Evolutionary conservation across 495 filamentous ascomycete genomes (phyloP).

Genomic region (Margaritispora aquatica): DNA sequence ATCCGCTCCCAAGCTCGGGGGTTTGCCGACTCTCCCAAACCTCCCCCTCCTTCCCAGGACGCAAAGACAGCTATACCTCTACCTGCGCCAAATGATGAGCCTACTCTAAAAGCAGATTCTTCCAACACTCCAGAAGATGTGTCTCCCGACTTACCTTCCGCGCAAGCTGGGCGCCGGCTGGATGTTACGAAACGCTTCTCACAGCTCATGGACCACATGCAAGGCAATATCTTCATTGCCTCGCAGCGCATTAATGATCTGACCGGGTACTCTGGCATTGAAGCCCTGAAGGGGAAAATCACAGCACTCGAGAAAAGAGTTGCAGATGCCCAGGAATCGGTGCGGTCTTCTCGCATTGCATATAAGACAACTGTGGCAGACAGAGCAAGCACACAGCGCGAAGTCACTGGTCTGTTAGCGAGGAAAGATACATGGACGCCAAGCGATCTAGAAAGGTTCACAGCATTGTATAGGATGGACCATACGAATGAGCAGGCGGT

Average conservation of each 20-base stretch:
- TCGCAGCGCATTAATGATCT: constrained; percentile 86
- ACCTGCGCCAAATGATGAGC: not conserved
- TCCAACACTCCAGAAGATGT: constrained; percentile 7
- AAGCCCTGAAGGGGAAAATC: constrained; percentile 74
- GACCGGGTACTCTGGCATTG: constrained; percentile 92
- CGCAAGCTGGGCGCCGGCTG: constrained; percentile 65
- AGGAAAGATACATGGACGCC: constrained; percentile 90
- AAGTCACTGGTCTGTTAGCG: constrained; percentile 89
- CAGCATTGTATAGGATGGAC: constrained; percentile 82
- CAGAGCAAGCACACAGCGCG: constrained; percentile 82
- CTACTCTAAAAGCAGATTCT: not conserved
- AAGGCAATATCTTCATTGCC: constrained; percentile 75
- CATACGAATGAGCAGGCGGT: constrained; percentile 92
- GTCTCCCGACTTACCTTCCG: constrained; percentile 60
- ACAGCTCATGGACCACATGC: constrained; percentile 79
- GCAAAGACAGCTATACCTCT: not conserved
- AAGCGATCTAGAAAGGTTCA: constrained; percentile 88
- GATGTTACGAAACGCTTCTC: constrained; percentile 67
- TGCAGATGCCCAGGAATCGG: constrained; percentile 51
- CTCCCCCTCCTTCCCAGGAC: constrained; percentile 6
- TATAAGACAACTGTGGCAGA: constrained; percentile 74
- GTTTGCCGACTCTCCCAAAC: constrained; percentile 21
- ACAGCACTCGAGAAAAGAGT: constrained; percentile 61
- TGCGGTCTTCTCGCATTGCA: constrained; percentile 63
- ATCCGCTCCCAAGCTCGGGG: constrained; percentile 18